phyloP scores from a whole-genome alignment of 257 asterid genomes.

The Przewalskia tangutica region DNA sequence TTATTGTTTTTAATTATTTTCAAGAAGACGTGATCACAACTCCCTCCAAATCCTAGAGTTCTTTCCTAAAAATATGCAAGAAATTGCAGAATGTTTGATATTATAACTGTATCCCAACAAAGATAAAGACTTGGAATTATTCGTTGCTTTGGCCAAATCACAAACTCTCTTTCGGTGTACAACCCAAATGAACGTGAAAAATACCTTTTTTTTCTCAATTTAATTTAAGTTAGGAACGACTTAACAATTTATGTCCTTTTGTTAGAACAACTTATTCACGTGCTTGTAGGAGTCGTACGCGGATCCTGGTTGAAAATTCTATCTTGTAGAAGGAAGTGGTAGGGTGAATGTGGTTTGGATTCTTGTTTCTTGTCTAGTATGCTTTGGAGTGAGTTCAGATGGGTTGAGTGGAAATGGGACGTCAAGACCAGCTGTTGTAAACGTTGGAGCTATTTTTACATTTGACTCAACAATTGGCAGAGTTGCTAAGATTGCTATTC shows the following conservation, averaged over 20 bases:
- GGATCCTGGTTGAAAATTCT: background rate
- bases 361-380: constrained; percentile 27
- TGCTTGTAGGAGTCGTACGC: background rate
- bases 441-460: constrained; percentile 67
- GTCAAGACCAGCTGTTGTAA: constrained; percentile 61
- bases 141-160: background rate
- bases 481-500: constrained; percentile 81
- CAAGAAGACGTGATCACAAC: background rate
- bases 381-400: constrained; percentile 31
- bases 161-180: background rate
- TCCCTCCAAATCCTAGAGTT: background rate
- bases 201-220: background rate
- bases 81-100: background rate
- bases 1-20: background rate
- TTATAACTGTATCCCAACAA: background rate
- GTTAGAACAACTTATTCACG: background rate
- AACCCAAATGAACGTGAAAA: background rate
- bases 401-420: constrained; percentile 41
- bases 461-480: constrained; percentile 73
- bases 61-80: background rate
- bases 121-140: background rate
- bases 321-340: constrained; percentile 10
- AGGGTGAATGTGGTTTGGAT: constrained; percentile 31
- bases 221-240: background rate
- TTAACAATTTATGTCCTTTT: background rate